Evolutionary conservation across 2,329 filamentous ascomycete genomes (phyloP).

Genomic region (Exophiala oligosperma): DNA sequence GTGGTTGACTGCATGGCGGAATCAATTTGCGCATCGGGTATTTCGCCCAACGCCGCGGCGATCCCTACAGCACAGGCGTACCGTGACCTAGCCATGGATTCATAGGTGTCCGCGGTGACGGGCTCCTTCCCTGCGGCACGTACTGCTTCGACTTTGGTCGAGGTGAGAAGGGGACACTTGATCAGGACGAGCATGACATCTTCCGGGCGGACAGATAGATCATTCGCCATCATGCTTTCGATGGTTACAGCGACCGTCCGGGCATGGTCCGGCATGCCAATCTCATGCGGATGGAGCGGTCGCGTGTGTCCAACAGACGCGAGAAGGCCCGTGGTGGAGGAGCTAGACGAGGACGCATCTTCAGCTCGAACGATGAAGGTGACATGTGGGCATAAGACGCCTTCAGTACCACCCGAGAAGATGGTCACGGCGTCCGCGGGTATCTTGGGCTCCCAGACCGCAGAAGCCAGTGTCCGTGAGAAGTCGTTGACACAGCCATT

Average conservation of each 20-base stretch:
- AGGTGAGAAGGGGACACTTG: constrained; percentile 36
- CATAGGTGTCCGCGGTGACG: constrained; percentile 34
- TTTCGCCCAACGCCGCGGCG: constrained; percentile 31
- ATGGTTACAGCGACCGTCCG: constrained; percentile 28
- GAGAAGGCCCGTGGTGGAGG: constrained; percentile 21
- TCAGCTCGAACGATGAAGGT: constrained; percentile 31
- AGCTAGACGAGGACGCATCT: constrained; percentile 3
- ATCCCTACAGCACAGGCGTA: constrained; percentile 36
- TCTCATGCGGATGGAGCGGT: constrained; percentile 31
- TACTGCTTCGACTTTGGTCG: constrained; percentile 31
- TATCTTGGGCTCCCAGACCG: constrained; percentile 35
- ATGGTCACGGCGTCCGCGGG: constrained; percentile 34
- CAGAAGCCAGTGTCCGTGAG: constrained; percentile 34
- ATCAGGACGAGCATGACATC: constrained; percentile 33
- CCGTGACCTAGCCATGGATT: constrained; percentile 37
- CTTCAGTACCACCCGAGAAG: constrained; percentile 37
- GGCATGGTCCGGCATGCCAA: constrained; percentile 34
- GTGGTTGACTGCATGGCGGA: constrained; percentile 18
- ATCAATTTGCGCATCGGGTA: constrained; percentile 24
- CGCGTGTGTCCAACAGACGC: constrained; percentile 33
- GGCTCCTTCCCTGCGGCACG: constrained; percentile 25
- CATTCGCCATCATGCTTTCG: constrained; percentile 26
- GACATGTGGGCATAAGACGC: constrained; percentile 36
- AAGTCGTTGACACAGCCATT: constrained; percentile 40
- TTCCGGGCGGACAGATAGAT: constrained; percentile 19